phyloP scores from a whole-genome alignment of 108 stramenopile genomes.

The Chaetoceros tenuissimus region DNA sequence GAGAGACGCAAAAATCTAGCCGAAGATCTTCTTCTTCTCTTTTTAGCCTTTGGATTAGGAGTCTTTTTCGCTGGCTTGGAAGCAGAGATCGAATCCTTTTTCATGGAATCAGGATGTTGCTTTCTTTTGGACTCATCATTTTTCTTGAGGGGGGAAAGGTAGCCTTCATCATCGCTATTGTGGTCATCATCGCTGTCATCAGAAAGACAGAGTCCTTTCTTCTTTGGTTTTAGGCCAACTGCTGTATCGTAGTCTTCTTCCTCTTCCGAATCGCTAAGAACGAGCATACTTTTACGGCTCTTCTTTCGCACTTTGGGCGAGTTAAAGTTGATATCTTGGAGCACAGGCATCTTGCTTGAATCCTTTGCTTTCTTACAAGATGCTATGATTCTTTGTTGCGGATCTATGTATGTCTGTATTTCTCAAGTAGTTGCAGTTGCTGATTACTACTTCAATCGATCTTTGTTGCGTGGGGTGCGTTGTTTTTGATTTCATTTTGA shows the following conservation, averaged over 20 bases:
- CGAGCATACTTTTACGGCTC: neutral
- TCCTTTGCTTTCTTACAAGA: neutral
- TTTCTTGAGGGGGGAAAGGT: neutral
- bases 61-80: neutral
- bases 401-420: too few species aligned
- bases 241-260: neutral
- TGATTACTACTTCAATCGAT: too few species aligned
- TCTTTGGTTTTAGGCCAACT: neutral
- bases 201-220: neutral
- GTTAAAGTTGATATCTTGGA: too few species aligned
- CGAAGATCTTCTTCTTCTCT: slow-evolving; percentile 48
- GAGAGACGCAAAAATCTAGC: slow-evolving; percentile 61
- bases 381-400: neutral
- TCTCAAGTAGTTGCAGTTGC: too few species aligned
- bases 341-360: neutral
- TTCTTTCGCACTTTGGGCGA: neutral
- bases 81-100: neutral
- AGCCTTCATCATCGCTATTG: neutral
- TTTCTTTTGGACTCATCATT: neutral
- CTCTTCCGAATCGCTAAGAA: neutral
- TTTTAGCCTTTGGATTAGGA: neutral
- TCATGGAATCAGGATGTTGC: neutral
- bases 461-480: too few species aligned
- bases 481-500: too few species aligned
- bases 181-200: neutral